Conservation (phyloP, 1,139 yeast species). For the Debaryomycetaceae sp. region DNA sequence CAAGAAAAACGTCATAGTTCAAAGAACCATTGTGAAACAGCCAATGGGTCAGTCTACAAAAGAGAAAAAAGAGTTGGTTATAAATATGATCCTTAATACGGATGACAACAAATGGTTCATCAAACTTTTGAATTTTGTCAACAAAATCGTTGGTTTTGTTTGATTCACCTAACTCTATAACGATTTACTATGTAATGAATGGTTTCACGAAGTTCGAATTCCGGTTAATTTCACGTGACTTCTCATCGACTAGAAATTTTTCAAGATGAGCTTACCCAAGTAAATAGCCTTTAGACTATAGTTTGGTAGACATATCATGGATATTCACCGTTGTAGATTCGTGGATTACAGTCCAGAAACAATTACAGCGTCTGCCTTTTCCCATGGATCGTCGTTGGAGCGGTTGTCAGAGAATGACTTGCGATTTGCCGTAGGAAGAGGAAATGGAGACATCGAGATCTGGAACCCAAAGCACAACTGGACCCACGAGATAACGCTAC, state of each 20-base stretch:
- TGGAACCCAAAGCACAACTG: conserved; percentile 82
- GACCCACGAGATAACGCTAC: conserved; percentile 58
- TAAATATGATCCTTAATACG: conserved; percentile 44
- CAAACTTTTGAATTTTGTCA: conserved; percentile 34
- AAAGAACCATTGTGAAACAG: conserved; percentile 37
- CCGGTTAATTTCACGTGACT: conserved; percentile 2
- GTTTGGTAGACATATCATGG: conserved; percentile 36
- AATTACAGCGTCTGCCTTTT: conserved; percentile 79
- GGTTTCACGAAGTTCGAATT: background rate
- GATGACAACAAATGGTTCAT: conserved; percentile 48
- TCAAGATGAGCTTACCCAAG: conserved; percentile 12
- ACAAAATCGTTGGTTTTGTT: conserved; percentile 46
- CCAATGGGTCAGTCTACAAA: conserved; percentile 19
- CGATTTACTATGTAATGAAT: background rate
- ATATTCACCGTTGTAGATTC: conserved; percentile 88
- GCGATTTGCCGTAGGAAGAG: conserved; percentile 86
- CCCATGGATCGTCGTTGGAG: conserved; percentile 54
- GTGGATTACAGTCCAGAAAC: conserved; percentile 87
- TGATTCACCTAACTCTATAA: conserved; percentile 1
- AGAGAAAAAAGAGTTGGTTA: conserved; percentile 38
- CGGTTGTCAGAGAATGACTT: conserved; percentile 56
- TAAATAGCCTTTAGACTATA: background rate
- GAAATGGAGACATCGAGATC: conserved; percentile 92
- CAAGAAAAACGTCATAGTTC: conserved; percentile 40
- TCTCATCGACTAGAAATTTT: conserved; percentile 10